Conservation (phyloP, 2,329 filamentous ascomycete species). For the Venturia carpophila region DNA sequence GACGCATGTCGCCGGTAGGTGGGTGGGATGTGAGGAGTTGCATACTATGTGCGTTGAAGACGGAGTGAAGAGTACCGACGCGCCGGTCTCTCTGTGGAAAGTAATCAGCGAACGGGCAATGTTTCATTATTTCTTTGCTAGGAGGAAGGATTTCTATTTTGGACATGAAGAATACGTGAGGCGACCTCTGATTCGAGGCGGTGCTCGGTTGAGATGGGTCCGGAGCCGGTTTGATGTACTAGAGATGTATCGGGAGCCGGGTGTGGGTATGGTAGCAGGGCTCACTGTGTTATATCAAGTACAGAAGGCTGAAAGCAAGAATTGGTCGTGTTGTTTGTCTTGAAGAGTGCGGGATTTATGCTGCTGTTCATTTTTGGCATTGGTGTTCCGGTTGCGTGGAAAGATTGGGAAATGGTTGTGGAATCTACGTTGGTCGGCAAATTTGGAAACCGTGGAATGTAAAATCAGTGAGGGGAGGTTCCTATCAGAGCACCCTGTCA, state of each 20-base stretch:
- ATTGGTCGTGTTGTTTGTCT: not conserved
- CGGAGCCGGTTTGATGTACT: constrained; percentile 4
- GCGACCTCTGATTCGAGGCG: constrained; percentile 5
- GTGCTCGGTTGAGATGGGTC: not conserved
- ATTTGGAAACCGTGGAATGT: not conserved
- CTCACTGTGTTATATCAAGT: not conserved
- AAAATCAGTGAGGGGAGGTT: not conserved
- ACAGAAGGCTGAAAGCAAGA: not conserved
- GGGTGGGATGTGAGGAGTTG: not conserved
- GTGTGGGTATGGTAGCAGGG: not conserved
- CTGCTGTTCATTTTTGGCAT: not conserved
- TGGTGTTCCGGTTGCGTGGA: not conserved
- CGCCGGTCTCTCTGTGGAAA: not conserved
- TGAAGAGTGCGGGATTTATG: not conserved
- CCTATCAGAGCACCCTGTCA: not conserved
- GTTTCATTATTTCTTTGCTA: not conserved
- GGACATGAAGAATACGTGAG: not conserved
- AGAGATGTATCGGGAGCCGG: not conserved
- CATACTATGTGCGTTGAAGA: not conserved
- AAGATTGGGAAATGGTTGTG: not conserved
- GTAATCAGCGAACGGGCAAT: not conserved
- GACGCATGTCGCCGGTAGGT: not conserved
- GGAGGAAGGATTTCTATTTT: not conserved
- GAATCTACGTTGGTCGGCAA: not conserved
- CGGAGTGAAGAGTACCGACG: not conserved